These are phyloP conservation scores for Alternaria hordeiaustralica DNA, from an alignment of 2,329 filamentous ascomycete species.

Conservation along the genomic window DNA sequence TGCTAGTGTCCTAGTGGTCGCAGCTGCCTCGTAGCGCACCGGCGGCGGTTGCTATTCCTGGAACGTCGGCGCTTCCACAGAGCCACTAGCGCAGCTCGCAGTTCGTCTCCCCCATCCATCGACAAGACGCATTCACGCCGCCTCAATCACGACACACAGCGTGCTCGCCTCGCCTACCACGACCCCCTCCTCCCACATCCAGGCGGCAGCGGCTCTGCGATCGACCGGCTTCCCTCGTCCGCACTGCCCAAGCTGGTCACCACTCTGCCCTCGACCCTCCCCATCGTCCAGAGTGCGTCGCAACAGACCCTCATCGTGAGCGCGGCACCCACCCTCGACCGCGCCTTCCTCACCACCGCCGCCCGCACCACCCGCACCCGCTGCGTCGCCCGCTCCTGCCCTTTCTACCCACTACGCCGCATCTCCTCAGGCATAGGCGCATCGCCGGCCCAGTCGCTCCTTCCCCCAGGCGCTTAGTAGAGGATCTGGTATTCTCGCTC, in stretches of 20 bases:
- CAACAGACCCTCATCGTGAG: conserved; percentile 13
- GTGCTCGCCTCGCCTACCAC: conserved; percentile 19
- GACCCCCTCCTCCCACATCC: conserved; percentile 22
- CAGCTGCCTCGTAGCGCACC: conserved; percentile 19
- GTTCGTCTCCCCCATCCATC: conserved; percentile 31
- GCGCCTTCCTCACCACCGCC: conserved; percentile 3
- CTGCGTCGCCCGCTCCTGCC: conserved; percentile 20
- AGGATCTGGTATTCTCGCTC: conserved; percentile 53
- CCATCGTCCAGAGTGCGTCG: conserved; percentile 12
- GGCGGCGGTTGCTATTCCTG: conserved; percentile 19
- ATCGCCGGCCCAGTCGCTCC: conserved; percentile 47
- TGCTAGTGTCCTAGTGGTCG: conserved; percentile 23
- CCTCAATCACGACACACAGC: conserved; percentile 16
- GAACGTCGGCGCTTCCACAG: conserved; percentile 19
- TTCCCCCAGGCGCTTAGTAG: conserved; percentile 50
- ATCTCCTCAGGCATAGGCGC: conserved; percentile 35
- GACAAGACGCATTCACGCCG: conserved; percentile 33
- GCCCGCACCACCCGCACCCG: conserved; percentile 2
- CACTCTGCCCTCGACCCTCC: conserved; percentile 1
- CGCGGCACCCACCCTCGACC: conserved; percentile 4
- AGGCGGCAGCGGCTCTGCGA: conserved; percentile 33
- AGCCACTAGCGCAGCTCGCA: conserved; percentile 15
- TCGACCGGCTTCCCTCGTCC: conserved; percentile 31
- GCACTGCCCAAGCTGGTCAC: conserved; percentile 28
- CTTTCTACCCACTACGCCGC: conserved; percentile 30